Evolutionary conservation across 192 early-diverging fungal species (phyloP).

Genomic region (Thamnidium elegans): DNA sequence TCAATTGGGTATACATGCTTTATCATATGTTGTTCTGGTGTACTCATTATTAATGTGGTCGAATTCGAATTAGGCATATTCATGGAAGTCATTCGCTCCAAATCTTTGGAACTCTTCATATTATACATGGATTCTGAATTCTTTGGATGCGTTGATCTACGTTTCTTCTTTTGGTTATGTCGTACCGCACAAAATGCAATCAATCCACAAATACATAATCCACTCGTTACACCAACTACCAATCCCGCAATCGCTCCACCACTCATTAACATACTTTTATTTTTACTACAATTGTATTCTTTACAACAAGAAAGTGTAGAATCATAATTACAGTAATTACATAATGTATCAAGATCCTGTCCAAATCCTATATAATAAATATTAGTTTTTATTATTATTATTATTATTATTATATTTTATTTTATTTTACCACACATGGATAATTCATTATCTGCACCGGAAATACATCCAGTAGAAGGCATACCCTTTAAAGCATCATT

Average conservation of each 20-base stretch:
- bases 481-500: background rate
- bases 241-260: conserved; percentile 7
- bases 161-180: conserved; percentile 5
- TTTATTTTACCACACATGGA: conserved; percentile 3
- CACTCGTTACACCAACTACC: background rate
- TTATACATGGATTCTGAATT: too few species aligned
- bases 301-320: conserved; percentile 17
- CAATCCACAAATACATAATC: background rate
- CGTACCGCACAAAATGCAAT: background rate
- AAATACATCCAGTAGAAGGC: conserved; percentile 5
- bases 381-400: background rate
- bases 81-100: too few species aligned
- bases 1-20: background rate
- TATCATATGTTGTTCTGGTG: background rate
- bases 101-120: too few species aligned
- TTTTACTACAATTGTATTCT: conserved; percentile 12
- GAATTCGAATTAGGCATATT: too few species aligned
- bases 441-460: conserved; percentile 10
- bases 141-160: background rate
- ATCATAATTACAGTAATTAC: conserved; percentile 18
- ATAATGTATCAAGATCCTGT: conserved; percentile 19
- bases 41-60: too few species aligned
- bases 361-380: conserved; percentile 17
- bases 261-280: background rate
- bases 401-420: background rate